Conservation (phyloP, 1,139 yeast species). For the Arxiozyma telluris region DNA sequence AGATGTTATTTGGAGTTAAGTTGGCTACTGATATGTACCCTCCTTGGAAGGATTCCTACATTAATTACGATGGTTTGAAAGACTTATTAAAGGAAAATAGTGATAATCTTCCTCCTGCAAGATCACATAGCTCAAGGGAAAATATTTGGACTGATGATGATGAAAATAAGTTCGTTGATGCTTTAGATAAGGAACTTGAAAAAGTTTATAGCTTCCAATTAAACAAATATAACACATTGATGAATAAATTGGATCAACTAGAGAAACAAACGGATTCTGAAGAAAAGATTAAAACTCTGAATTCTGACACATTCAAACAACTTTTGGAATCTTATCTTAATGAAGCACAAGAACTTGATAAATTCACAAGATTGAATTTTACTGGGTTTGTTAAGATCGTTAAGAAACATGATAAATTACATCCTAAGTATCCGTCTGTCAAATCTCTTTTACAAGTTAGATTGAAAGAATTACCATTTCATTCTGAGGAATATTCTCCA, state of each 20-base stretch:
- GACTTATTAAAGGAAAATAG: conserved; percentile 61
- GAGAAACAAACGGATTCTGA: conserved; percentile 40
- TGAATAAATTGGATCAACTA: conserved; percentile 51
- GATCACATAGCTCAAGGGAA: background rate
- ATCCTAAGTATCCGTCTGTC: conserved; percentile 68
- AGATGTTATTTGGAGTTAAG: conserved; percentile 83
- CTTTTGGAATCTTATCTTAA: conserved; percentile 66
- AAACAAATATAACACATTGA: conserved; percentile 59
- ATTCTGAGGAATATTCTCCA: conserved; percentile 92
- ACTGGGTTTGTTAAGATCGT: conserved; percentile 93
- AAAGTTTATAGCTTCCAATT: conserved; percentile 87
- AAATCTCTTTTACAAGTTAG: conserved; percentile 83
- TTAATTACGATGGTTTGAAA: conserved; percentile 71
- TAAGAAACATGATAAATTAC: conserved; percentile 90
- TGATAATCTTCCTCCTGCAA: background rate
- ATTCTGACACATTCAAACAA: conserved; percentile 40
- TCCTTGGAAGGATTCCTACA: conserved; percentile 83
- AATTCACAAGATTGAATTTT: conserved; percentile 80
- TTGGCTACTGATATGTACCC: conserved; percentile 71
- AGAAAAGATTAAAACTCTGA: conserved; percentile 24
- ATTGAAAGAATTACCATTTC: conserved; percentile 79
- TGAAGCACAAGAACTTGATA: conserved; percentile 78
- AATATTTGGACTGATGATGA: conserved; percentile 64
- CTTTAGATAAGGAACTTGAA: conserved; percentile 78
- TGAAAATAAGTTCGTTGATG: conserved; percentile 71